Evolutionary conservation across 2,329 filamentous ascomycete genomes (phyloP), one percentile per base, ranked within the genome.

Genomic region (Biscogniauxia sp.): DNA sequence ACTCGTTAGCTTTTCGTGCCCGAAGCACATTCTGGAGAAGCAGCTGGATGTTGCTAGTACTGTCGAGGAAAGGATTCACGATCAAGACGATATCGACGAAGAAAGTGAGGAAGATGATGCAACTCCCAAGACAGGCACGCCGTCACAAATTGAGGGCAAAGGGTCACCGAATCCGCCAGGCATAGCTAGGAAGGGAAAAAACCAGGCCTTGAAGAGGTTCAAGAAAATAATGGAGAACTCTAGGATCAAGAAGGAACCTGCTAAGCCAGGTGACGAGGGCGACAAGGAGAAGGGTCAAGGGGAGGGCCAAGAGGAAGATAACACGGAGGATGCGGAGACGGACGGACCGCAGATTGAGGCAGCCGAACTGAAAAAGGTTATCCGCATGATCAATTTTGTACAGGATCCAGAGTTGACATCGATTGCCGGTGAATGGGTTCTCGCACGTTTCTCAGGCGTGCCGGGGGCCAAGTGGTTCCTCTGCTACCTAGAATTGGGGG

Each of bases 401-500:
- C 69, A 74, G 59, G 68, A 72, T 54, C 60, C 67, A 4, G 53
- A 67, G 32, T 54, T 74, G 2, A 59, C 67, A 8, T 54, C 69
- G 8, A 62, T 74, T 41, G 72, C 69, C 0, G 73, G 71, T n/a
- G 71, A 73, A 64, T 74, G 71, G 72, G 70, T 75, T 32, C 63
- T 74, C 20, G 72, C 71, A n/a, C 68, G 71, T 41, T 73, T 74
- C 56, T 69, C 71, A 0, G 67, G 71, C 1, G 66, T 66, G 9
- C 65, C 68, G 6, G 68, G 69, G 1, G 72, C 72, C 20, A 68
- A 71, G 45, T 74, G 71, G 72, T 74, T 74, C 63, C 68, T 73
- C 25, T 74, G 72, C 60, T 62, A 73, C 52, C 62, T 75, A 5
- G 71, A 74, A 56, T 64, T 73, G 7, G 71, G 73, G 3, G 65